Evolutionary conservation across 164 flowering plant genomes (phyloP).

Genomic region (Akebia trifoliata): DNA sequence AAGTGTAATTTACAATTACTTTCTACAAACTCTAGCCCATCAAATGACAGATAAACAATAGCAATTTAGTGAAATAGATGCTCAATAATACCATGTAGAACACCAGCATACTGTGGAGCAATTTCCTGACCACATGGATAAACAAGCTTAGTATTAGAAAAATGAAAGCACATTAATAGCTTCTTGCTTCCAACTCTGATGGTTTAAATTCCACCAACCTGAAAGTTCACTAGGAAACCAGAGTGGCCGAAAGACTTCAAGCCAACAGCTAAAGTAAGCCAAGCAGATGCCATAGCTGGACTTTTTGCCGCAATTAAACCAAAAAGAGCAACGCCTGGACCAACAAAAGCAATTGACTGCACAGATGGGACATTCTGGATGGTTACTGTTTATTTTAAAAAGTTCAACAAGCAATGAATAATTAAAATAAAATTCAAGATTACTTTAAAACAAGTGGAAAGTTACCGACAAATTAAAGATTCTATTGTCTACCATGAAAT

Average conservation of each 20-base stretch:
- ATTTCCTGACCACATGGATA: constrained; percentile 60
- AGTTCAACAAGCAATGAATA: background rate
- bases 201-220: constrained; percentile 42
- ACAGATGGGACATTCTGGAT: constrained; percentile 14
- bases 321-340: constrained; percentile 75
- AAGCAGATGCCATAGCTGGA: constrained; percentile 73
- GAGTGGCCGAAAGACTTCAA: constrained; percentile 88
- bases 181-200: background rate
- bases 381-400: background rate
- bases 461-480: too few species aligned
- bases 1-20: too few species aligned
- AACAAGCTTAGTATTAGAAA: constrained; percentile 6
- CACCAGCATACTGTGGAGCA: constrained; percentile 90
- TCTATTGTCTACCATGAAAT: too few species aligned
- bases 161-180: constrained; percentile 12
- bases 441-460: too few species aligned
- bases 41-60: background rate
- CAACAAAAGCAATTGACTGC: constrained; percentile 92
- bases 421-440: background rate
- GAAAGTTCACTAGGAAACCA: constrained; percentile 94
- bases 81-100: constrained; percentile 61
- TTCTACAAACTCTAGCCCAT: too few species aligned
- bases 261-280: constrained; percentile 89
- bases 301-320: constrained; percentile 60
- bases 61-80: background rate